Evolutionary conservation across 179 eudicot species (phyloP).

Genomic region (Actinidia polygama): DNA sequence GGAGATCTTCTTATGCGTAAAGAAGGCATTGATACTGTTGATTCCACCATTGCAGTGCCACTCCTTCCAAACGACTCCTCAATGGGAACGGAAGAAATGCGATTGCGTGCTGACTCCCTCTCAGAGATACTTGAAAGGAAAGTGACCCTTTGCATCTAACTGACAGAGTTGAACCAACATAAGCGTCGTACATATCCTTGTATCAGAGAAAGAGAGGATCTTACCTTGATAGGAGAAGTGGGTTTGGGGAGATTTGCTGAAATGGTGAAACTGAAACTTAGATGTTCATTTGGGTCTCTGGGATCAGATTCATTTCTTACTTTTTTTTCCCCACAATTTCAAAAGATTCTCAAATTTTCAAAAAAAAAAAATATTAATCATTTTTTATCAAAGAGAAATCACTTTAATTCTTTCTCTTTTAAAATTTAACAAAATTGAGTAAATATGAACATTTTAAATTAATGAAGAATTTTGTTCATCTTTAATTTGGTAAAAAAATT

Average conservation of each 20-base stretch:
- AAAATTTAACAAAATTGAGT: not conserved
- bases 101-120: slow-evolving; percentile 37
- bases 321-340: too few relatives aligned
- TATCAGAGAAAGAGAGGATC: slow-evolving; percentile 15
- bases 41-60: slow-evolving; percentile 23
- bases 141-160: slow-evolving; percentile 40
- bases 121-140: slow-evolving; percentile 37
- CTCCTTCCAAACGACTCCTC: slow-evolving; percentile 33
- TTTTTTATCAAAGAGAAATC: too few relatives aligned
- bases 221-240: slow-evolving; percentile 25
- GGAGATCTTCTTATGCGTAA: slow-evolving; percentile 43
- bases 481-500: too few relatives aligned
- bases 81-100: slow-evolving; percentile 26
- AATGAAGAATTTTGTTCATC: not conserved
- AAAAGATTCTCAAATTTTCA: too few relatives aligned
- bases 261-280: slow-evolving; percentile 18
- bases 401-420: too few relatives aligned
- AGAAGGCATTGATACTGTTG: slow-evolving; percentile 28
- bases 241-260: not conserved
- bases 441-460: too few relatives aligned
- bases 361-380: too few relatives aligned
- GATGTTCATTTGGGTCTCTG: slow-evolving; percentile 18
- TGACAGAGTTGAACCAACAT: slow-evolving; percentile 49
- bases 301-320: not conserved
- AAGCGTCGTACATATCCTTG: slow-evolving; percentile 53